phyloP scores from a whole-genome alignment of 1,284 basidiomycete genomes.

The Moesziomyces aphidis region DNA sequence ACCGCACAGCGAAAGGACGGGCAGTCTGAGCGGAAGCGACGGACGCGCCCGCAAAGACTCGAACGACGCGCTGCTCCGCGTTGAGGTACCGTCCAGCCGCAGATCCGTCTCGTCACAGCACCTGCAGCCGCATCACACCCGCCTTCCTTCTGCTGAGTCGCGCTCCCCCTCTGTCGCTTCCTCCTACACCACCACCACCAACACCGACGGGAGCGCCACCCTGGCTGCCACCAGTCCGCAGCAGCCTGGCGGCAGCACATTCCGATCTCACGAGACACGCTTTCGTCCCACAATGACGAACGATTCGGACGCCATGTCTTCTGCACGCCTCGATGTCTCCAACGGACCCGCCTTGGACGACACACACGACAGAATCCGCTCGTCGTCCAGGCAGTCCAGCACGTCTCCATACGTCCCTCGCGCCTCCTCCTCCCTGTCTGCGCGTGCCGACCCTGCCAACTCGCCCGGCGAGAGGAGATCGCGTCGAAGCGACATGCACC shows the following conservation, averaged over 20 bases:
- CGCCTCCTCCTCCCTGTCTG: constrained; percentile 23
- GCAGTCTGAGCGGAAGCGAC: constrained; percentile 31
- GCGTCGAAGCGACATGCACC: constrained; percentile 48
- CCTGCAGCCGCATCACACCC: constrained; percentile 2
- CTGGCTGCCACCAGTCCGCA: constrained; percentile 27
- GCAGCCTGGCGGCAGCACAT: constrained; percentile 11
- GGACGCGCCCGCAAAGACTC: constrained; percentile 32
- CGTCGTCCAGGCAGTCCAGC: not conserved
- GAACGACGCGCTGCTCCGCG: constrained; percentile 7
- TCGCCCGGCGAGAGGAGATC: constrained; percentile 25
- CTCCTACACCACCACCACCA: constrained; percentile 18
- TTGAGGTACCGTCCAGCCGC: not conserved
- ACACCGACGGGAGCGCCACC: constrained; percentile 37
- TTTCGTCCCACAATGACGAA: not conserved
- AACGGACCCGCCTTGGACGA: not conserved
- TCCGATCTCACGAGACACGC: constrained; percentile 2
- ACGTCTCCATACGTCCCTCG: constrained; percentile 16
- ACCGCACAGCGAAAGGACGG: constrained; percentile 41
- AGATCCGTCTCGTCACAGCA: not conserved
- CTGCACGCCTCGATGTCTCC: not conserved
- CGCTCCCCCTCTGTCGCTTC: constrained; percentile 38
- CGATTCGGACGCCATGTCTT: constrained; percentile 3
- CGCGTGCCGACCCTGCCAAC: not conserved
- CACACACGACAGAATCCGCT: not conserved
- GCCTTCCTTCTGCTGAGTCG: not conserved